These are phyloP conservation scores for Podospora pseudocomata DNA, from an alignment of 495 filamentous ascomycete genomes.

Conservation along the genomic window DNA sequence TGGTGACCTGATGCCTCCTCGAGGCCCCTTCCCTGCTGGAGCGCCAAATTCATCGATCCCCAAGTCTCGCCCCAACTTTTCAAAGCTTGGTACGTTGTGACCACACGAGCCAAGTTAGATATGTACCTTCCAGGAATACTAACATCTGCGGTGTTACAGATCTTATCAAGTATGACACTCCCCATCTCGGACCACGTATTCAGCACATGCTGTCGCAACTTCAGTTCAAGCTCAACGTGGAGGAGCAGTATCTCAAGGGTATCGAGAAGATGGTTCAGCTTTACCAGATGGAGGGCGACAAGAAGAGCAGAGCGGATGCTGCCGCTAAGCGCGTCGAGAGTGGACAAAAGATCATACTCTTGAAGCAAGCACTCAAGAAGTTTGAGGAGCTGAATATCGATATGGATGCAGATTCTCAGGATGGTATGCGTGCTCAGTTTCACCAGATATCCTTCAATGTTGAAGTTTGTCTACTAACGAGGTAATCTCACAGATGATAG, in stretches of 20 bases:
- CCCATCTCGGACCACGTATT: slow-evolving; percentile 92
- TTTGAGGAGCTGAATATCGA: slow-evolving; percentile 98
- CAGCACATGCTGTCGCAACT: slow-evolving; percentile 98
- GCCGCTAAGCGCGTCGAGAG: slow-evolving; percentile 86
- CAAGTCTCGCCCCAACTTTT: slow-evolving; percentile 81
- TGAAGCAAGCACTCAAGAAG: slow-evolving; percentile 92
- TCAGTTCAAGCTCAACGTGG: slow-evolving; percentile 97
- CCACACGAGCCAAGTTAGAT: neutral
- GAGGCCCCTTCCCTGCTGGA: slow-evolving; percentile 73
- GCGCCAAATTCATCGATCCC: slow-evolving; percentile 65
- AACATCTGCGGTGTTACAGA: slow-evolving; percentile 51
- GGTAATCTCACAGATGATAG: slow-evolving; percentile 71
- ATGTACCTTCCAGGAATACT: slow-evolving; percentile 11
- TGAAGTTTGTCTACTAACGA: slow-evolving; percentile 22
- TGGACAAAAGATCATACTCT: slow-evolving; percentile 93
- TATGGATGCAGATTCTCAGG: slow-evolving; percentile 78
- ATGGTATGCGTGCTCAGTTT: slow-evolving; percentile 56
- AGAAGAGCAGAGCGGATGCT: slow-evolving; percentile 90
- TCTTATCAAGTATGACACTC: slow-evolving; percentile 97
- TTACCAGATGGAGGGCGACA: slow-evolving; percentile 97
- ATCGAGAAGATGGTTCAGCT: slow-evolving; percentile 99
- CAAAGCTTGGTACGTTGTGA: slow-evolving; percentile 76
- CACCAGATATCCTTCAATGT: neutral
- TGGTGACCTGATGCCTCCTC: slow-evolving; percentile 75
- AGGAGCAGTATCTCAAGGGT: slow-evolving; percentile 98